These are phyloP conservation scores for Fusarium buxicola DNA, from an alignment of 2,329 filamentous ascomycete genomes.

Conservation along the genomic window DNA sequence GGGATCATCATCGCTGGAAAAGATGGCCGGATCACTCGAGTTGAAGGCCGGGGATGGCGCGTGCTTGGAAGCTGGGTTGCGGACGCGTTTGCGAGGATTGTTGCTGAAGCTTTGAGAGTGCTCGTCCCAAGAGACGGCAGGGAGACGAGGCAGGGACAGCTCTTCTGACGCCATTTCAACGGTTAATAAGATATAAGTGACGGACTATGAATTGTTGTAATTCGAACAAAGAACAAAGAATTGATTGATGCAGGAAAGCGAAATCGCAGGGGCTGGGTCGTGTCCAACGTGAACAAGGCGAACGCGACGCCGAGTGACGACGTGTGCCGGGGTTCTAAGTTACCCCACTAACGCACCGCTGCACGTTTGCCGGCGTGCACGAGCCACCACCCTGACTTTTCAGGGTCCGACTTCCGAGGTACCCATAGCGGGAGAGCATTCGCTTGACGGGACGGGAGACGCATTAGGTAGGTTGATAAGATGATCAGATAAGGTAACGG, in stretches of 20 bases:
- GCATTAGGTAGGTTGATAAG: conserved; percentile 31
- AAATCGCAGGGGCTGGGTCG: conserved; percentile 6
- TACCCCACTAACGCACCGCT: conserved; percentile 39
- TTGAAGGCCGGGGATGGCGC: conserved; percentile 57
- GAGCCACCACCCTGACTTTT: conserved; percentile 36
- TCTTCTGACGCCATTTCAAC: conserved; percentile 54
- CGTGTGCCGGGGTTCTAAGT: conserved; percentile 37
- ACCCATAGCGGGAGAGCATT: not conserved
- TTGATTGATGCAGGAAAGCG: conserved; percentile 14
- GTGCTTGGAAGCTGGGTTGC: conserved; percentile 45
- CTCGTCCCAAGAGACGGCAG: conserved; percentile 54
- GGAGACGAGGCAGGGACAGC: conserved; percentile 55
- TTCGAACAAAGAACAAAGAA: conserved; percentile 18
- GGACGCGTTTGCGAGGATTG: conserved; percentile 55
- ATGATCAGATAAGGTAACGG: conserved; percentile 38
- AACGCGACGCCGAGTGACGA: conserved; percentile 39
- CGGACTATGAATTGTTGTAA: conserved; percentile 4
- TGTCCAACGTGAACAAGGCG: conserved; percentile 26
- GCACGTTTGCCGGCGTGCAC: conserved; percentile 38
- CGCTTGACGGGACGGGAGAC: not conserved
- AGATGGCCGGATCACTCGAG: conserved; percentile 77
- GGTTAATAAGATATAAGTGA: conserved; percentile 1
- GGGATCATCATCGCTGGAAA: conserved; percentile 79
- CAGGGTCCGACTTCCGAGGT: conserved; percentile 23
- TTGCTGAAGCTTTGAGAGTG: conserved; percentile 54